Base-by-base conservation (phyloP, 2,329 filamentous ascomycete species). In the Penicillium sp. region DNA sequence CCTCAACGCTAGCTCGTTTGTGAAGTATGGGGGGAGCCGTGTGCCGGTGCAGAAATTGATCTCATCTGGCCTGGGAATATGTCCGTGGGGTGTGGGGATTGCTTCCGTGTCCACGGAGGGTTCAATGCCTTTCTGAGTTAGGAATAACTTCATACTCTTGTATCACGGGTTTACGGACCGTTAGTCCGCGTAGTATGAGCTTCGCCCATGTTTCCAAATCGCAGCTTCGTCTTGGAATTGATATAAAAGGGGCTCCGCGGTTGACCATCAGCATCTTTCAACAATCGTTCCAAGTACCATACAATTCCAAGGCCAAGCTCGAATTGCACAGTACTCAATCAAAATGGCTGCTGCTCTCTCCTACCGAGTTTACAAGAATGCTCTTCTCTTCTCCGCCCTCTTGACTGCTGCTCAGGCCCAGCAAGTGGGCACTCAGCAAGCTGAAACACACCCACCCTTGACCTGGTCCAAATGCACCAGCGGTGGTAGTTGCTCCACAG, bases 401-500 rank as follows among this genome's bases (percentile, higher is more conserved):
- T 34, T 63, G 50, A 54, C 52, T 23, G 62, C 58, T 28, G 60
- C 57, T 31, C 55, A 49, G 36, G 67, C 66, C 44, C 69, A 71
- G 57, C 68, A 70, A 53, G 67, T 39, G 53, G 69, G 69, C 38
- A 71, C 67, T 6, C 52, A 58, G 43, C 56, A 44, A 10, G 39
- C 58, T 7, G 67, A 70, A 57, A 61, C 51, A 24, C 82, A 85
- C 65, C 83, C 82, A 16, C 53, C 74, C 21, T 70, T 85, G 62
- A 75, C 68, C 51, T 83, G 80, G 78, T 73, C 77, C 54, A 75
- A 74, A 56, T 85, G 82, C 70, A 76, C 79, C 26, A 63, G 70
- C 28, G 72, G 70, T 51, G 79, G 81, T 47, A 72, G 70, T 33
- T 85, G 83, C 73, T 76, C 71, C 15, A 4, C 34, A 3, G 33